Evolutionary conservation across 2,329 filamentous ascomycete species (phyloP).

Genomic region (Venturia effusa): DNA sequence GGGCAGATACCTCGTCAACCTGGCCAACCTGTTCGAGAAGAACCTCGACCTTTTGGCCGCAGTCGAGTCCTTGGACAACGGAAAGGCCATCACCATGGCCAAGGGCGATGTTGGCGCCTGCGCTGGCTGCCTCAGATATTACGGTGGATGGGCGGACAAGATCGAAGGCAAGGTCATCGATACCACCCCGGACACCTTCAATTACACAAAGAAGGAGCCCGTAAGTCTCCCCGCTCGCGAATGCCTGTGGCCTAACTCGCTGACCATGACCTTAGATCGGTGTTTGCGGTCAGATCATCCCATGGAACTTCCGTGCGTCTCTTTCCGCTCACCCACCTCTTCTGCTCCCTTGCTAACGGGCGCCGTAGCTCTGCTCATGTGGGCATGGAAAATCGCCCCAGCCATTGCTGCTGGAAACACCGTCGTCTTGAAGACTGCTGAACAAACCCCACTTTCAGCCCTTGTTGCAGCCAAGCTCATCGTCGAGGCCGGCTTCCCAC

Average conservation of each 20-base stretch:
- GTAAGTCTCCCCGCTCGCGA: constrained; percentile 25
- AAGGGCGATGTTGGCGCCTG: constrained; percentile 63
- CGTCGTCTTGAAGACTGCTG: constrained; percentile 62
- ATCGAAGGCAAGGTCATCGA: constrained; percentile 80
- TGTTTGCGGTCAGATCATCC: constrained; percentile 80
- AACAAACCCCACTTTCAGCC: constrained; percentile 63
- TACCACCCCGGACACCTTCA: constrained; percentile 65
- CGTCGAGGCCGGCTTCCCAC: constrained; percentile 68
- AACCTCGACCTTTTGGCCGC: constrained; percentile 66
- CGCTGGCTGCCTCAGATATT: constrained; percentile 68
- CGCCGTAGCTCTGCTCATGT: constrained; percentile 53
- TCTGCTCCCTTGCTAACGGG: background rate
- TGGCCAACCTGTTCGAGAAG: constrained; percentile 72
- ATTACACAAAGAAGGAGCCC: constrained; percentile 73
- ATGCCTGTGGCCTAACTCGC: background rate
- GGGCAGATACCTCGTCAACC: constrained; percentile 58
- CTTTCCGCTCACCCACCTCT: background rate
- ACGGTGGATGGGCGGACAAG: constrained; percentile 88
- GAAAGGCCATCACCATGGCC: constrained; percentile 68
- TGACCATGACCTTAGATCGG: constrained; percentile 40
- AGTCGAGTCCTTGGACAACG: constrained; percentile 81
- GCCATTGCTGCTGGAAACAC: constrained; percentile 64
- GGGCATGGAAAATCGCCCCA: constrained; percentile 71
- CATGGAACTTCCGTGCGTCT: constrained; percentile 62
- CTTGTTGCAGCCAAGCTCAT: constrained; percentile 54